phyloP scores from a whole-genome alignment of 352 stramenopile genomes.

The Phytophthora megakarya region DNA sequence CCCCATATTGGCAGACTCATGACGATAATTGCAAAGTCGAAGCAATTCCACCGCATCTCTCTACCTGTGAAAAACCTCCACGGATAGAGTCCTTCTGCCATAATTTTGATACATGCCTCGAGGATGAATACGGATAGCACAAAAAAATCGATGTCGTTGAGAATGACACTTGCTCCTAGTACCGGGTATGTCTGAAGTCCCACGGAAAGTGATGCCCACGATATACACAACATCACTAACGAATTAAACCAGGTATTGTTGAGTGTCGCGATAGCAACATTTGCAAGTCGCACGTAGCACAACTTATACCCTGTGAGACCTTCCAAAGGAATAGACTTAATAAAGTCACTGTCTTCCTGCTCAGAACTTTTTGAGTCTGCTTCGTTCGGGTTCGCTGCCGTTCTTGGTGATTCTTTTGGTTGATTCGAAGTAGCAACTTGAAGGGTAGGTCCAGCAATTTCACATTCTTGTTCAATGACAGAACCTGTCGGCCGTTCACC shows the following conservation, averaged over 20 bases:
- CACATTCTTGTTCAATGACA: slow-evolving; percentile 1
- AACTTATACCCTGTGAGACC: slow-evolving; percentile 38
- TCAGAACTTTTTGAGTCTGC: not conserved
- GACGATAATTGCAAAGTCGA: slow-evolving; percentile 86
- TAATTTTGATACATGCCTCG: slow-evolving; percentile 78
- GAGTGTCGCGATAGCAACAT: slow-evolving; percentile 50
- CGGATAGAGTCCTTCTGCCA: slow-evolving; percentile 70
- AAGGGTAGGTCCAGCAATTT: too few species aligned
- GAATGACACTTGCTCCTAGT: slow-evolving; percentile 41
- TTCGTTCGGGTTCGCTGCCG: slow-evolving; percentile 1
- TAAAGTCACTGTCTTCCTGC: slow-evolving; percentile 34
- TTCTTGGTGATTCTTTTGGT: not conserved
- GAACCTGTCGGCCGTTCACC: not conserved
- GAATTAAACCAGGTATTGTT: slow-evolving; percentile 68
- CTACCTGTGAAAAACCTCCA: slow-evolving; percentile 78
- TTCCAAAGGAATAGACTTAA: slow-evolving; percentile 41
- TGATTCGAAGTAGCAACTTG: slow-evolving; percentile 1
- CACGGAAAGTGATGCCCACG: slow-evolving; percentile 80
- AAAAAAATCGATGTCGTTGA: slow-evolving; percentile 68
- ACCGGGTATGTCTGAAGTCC: slow-evolving; percentile 78
- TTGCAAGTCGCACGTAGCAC: slow-evolving; percentile 45
- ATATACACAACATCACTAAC: slow-evolving; percentile 75
- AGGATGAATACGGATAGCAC: slow-evolving; percentile 81
- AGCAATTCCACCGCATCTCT: slow-evolving; percentile 85
- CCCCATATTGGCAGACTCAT: slow-evolving; percentile 78